These are phyloP conservation scores for Elongisporangium prolatum DNA, from an alignment of 352 stramenopile species.

Conservation along the genomic window DNA sequence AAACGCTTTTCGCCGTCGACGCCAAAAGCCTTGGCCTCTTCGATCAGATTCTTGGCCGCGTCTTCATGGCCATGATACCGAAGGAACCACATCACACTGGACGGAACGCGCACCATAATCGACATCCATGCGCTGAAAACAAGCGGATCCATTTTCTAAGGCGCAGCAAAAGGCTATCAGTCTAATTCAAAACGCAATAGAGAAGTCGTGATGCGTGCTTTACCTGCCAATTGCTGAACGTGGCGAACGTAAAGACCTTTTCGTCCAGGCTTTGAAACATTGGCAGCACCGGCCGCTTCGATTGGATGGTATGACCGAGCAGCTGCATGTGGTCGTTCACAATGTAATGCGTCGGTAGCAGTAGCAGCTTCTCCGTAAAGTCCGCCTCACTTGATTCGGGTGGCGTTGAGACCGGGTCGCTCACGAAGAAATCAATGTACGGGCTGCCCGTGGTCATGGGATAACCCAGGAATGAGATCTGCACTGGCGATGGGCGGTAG, in stretches of 20 bases:
- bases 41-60: constrained; percentile 37
- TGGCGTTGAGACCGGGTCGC: constrained; percentile 49
- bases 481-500: constrained; percentile 56
- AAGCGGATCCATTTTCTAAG: constrained; percentile 74
- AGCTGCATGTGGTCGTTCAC: constrained; percentile 84
- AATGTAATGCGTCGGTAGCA: constrained; percentile 73
- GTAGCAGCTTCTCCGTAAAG: constrained; percentile 77
- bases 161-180: no score
- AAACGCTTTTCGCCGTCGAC: constrained; percentile 45
- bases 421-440: constrained; percentile 67
- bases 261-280: constrained; percentile 1
- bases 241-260: constrained; percentile 60
- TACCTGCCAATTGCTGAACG: constrained; percentile 84
- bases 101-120: constrained; percentile 61
- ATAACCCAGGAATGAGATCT: constrained; percentile 74
- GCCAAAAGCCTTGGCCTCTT: constrained; percentile 45
- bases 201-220: not conserved
- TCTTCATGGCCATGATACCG: constrained; percentile 49
- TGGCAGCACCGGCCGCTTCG: constrained; percentile 16
- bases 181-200: no score
- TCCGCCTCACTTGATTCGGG: constrained; percentile 20
- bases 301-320: constrained; percentile 44
- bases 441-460: constrained; percentile 60
- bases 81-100: constrained; percentile 73
- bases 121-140: constrained; percentile 79